Percentiles rank a stretch among this genome's conserved stretches.
These are phyloP conservation scores for Leccinum subtestaceum DNA, from an alignment of 768 basidiomycete species.

Conservation along the genomic window DNA sequence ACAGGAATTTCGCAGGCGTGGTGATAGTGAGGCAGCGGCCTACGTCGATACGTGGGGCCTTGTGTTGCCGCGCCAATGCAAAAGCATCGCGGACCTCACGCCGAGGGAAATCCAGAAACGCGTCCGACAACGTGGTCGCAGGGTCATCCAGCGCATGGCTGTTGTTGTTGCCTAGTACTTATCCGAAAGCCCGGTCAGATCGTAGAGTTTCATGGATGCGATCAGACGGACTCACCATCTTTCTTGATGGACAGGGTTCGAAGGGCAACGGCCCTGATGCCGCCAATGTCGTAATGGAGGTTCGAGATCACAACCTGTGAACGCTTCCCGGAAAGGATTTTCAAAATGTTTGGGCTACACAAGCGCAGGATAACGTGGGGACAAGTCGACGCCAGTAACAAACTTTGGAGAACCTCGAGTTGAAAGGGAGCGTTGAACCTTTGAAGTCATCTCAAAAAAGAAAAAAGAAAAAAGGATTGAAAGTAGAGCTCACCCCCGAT, in stretches of 20 bases:
- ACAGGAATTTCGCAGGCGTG: slow-evolving; percentile 61
- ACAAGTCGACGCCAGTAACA: slow-evolving; percentile 62
- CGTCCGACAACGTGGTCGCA: slow-evolving; percentile 27
- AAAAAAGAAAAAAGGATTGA: background rate
- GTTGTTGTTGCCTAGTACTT: slow-evolving; percentile 16
- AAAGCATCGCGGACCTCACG: slow-evolving; percentile 58
- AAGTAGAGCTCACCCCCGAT: slow-evolving; percentile 44
- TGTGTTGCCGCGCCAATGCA: slow-evolving; percentile 54
- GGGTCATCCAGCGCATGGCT: slow-evolving; percentile 17
- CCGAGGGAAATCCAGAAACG: slow-evolving; percentile 54
- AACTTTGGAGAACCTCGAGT: slow-evolving; percentile 62
- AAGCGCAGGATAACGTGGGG: slow-evolving; percentile 65
- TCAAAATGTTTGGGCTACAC: slow-evolving; percentile 56
- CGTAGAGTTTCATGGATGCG: background rate
- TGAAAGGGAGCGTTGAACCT: slow-evolving; percentile 51
- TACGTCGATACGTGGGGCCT: slow-evolving; percentile 63
- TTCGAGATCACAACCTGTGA: slow-evolving; percentile 30
- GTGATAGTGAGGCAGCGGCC: slow-evolving; percentile 59
- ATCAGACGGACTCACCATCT: slow-evolving; percentile 33
- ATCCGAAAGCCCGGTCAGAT: background rate
- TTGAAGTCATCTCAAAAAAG: background rate
- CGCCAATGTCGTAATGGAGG: slow-evolving; percentile 36
- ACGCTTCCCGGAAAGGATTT: slow-evolving; percentile 40
- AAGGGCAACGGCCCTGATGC: slow-evolving; percentile 39
- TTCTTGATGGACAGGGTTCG: slow-evolving; percentile 37